Conservation (phyloP, 768 basidiomycete genomes). For the Lanmaoa pseudosensibilis region DNA sequence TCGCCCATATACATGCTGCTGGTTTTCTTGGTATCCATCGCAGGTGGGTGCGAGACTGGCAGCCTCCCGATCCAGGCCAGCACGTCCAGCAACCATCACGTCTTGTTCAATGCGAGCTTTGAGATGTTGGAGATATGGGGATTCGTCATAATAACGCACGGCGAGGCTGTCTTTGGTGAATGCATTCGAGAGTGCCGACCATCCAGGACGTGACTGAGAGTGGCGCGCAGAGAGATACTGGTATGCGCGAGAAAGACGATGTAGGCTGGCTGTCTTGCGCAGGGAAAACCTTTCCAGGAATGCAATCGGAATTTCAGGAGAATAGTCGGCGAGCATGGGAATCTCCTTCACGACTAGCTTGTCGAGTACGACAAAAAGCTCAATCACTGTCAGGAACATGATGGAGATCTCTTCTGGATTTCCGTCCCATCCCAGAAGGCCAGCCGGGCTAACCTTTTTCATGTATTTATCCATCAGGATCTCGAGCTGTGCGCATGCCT, state of each 20-base stretch:
- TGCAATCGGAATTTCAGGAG: conserved; percentile 28
- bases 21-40: no score
- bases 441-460: neutral
- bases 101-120: neutral
- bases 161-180: no score
- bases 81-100: neutral
- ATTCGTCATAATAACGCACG: conserved; percentile 33
- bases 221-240: no score
- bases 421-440: neutral
- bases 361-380: conserved; percentile 41
- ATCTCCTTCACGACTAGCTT: conserved; percentile 16
- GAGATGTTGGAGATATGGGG: conserved; percentile 17
- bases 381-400: conserved; percentile 37
- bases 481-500: no score
- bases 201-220: no score
- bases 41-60: neutral
- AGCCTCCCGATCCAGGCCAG: neutral
- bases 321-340: no score
- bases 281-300: conserved; percentile 27
- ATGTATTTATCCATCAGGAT: neutral
- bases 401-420: conserved; percentile 37
- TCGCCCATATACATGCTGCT: neutral
- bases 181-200: no score
- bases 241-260: neutral
- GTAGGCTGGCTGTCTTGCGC: conserved; percentile 12